Base-by-base conservation (phyloP, 208 protist genomes). In the Borovskyia barvae region DNA sequence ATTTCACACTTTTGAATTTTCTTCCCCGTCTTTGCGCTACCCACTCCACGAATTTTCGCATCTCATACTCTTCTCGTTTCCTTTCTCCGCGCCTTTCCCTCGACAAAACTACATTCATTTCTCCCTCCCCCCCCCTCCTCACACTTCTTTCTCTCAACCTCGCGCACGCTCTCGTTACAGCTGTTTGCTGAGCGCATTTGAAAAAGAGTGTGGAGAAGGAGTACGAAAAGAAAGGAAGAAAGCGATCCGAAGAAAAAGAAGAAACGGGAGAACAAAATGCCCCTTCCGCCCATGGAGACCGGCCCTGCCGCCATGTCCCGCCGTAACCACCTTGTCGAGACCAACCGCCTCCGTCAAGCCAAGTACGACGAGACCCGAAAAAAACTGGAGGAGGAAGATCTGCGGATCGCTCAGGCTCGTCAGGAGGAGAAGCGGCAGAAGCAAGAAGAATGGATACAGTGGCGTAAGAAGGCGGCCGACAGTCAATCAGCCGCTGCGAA, bases 261-360 rank as follows among this genome's bases (percentile, higher is more conserved):
- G 19, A 48, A 17, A 43, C 19, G 25, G 14, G 40, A 35, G 22
- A 33, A 3, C 22, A 79, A 77, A 66, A 59, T 81, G 55, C 39
- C 55, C 35, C 57, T 84, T 4, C 87, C 80, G 11, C 87, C 87
- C 12, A 47, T 91, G 58, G 83, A 85, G 56, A 55, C 66, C 9
- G 78, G 79, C 15, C 64, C 72, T 8, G 63, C 57, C 19, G 75
- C 52, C 56, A 94, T 94, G 87, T 77, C 66, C 35, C 83, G 87
- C 20, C 80, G 75, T 48, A 66, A 94, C 62, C 86, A 80, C 66
- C 81, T 94, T 14, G 87, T 94, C 3, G 84, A 91, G 72, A 72
- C 59, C 41, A 91, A 94, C 65, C 87, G 82, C 19, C 61, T 72
- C 19, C 83, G 84, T 30, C 67, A 77, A 6, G 68, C 70, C 17